Evolutionary conservation across 148 eudicot species (phyloP).

Genomic region (Simmondsia chinensis): DNA sequence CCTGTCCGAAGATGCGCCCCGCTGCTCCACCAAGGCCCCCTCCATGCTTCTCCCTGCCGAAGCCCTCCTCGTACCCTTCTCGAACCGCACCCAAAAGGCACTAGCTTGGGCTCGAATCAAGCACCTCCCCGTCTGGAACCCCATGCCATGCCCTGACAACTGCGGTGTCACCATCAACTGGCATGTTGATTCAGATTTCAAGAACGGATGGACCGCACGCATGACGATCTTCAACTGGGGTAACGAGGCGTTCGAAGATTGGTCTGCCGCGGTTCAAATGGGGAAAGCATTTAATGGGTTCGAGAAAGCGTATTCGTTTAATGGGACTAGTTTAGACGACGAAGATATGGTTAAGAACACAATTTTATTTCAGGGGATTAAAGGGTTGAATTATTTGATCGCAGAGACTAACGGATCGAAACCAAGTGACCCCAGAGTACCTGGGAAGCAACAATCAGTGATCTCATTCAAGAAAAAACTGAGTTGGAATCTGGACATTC

Average conservation of each 20-base stretch:
- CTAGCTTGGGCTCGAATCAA: conserved; percentile 40
- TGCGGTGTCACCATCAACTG: conserved; percentile 64
- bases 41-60: conserved; percentile 46
- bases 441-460: conserved; percentile 59
- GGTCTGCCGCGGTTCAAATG: conserved; percentile 43
- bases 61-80: conserved; percentile 49
- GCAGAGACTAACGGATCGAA: conserved; percentile 42
- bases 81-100: conserved; percentile 31
- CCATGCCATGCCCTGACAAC: conserved; percentile 52
- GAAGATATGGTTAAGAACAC: conserved; percentile 29
- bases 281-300: conserved; percentile 34
- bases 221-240: conserved; percentile 63
- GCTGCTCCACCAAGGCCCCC: conserved; percentile 28
- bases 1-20: conserved; percentile 6
- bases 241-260: conserved; percentile 28
- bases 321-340: conserved; percentile 32
- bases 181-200: conserved; percentile 40
- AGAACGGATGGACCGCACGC: conserved; percentile 49
- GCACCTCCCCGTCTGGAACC: conserved; percentile 22
- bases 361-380: conserved; percentile 38
- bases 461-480: conserved; percentile 36
- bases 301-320: conserved; percentile 47
- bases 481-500: conserved; percentile 15
- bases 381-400: conserved; percentile 35
- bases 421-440: conserved; percentile 27